Evolutionary conservation across 225 moss, liverwort and hornwort genomes (phyloP), one percentile per base, ranked within the genome.

Genomic region (Sphagnum tenellum): DNA sequence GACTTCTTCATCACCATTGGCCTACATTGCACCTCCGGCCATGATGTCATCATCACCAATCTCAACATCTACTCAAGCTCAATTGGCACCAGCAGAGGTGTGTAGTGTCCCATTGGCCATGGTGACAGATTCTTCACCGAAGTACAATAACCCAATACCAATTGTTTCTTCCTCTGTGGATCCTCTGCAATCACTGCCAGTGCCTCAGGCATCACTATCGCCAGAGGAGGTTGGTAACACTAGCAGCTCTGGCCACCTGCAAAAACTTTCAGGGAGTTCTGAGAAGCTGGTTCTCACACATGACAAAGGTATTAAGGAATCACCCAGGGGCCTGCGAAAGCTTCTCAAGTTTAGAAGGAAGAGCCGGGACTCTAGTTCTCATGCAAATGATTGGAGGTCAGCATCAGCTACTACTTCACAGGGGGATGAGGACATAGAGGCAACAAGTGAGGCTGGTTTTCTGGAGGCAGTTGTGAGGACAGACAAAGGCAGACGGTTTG

Each of bases 321-420:
- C 86, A 4, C 85, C 92, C 2, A 83, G 86, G 59, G 96, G 90
- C 14, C 82, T 96, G 73, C 92, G 92, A 71, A 78, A 88, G 58
- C 86, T 96, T 0, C 60, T 96, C 29, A 89, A 92, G 67, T 96
- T 96, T 62, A 92, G 96, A 5, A 67, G 89, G 69, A 83, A 81
- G 71, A 29, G 29, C 29, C 86, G 82, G 68, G 83, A 81, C 54
- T 61, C 76, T 11, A 70, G 83, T 0, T 92, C 81, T 12, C 71
- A 71, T 3, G 77, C 88, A 56, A 82, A 79, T 52, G 96, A 96
- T 50, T 81, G 85, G 85, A 70, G 73, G 12, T 85, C 81, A 53
- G 75, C 75, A 9, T 84, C 84, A 63, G 29, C 29, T 29, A 95
- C 88, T 47, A 82, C 92, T 4, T 92, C 89, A 46, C 88, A 95